phyloP scores from a whole-genome alignment of 139 green algal species.

The Closterium sp. region DNA sequence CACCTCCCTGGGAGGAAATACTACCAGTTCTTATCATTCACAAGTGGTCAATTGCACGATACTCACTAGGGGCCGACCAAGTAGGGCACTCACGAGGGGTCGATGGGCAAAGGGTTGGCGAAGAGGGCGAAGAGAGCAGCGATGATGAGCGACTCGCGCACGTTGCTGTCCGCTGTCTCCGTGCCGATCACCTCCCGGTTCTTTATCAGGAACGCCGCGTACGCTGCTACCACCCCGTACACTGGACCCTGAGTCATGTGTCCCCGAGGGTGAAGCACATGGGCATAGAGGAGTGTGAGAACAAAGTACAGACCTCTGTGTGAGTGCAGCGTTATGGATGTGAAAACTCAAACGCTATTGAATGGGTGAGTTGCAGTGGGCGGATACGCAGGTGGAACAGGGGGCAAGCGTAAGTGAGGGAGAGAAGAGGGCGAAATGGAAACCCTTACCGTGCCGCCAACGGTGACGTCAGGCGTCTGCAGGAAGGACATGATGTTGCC shows the following conservation, averaged over 20 bases:
- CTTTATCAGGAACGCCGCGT: constrained; percentile 25
- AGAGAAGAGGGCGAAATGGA: neutral
- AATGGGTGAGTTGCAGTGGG: neutral
- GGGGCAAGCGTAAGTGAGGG: neutral
- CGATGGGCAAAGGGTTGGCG: constrained; percentile 23
- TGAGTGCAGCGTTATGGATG: neutral
- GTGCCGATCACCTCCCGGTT: constrained; percentile 34
- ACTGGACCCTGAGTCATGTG: constrained; percentile 11
- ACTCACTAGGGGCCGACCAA: too few relatives aligned
- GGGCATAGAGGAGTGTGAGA: neutral
- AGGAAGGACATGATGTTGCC: constrained; percentile 34
- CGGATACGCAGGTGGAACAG: neutral
- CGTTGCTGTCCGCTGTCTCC: constrained; percentile 25
- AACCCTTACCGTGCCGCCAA: constrained; percentile 32
- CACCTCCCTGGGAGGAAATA: too few relatives aligned
- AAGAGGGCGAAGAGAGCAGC: constrained; percentile 18
- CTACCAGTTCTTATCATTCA: neutral
- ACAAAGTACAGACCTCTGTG: neutral
- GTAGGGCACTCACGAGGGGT: constrained; percentile 6
- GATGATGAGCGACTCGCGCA: constrained; percentile 6
- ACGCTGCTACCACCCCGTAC: constrained; percentile 17
- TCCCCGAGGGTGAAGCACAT: neutral
- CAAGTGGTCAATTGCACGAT: too few relatives aligned
- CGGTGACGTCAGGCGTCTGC: constrained; percentile 14
- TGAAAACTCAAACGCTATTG: neutral